phyloP scores from a whole-genome alignment of 441 rosid genomes.

The Theobroma grandiflorum region DNA sequence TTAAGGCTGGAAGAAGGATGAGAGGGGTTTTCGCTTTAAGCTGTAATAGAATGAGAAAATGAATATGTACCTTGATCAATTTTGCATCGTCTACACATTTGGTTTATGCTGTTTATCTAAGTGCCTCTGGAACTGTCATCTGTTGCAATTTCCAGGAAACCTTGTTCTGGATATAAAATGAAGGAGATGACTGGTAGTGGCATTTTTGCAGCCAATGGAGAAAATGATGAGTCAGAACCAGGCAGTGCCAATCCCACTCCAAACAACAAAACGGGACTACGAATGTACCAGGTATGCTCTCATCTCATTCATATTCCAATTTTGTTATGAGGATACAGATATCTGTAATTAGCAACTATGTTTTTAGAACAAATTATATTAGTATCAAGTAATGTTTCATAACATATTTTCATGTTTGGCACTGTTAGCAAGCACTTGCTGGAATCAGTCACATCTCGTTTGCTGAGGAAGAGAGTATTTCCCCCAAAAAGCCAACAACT shows the following conservation, averaged over 20 bases:
- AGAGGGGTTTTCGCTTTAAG: background rate
- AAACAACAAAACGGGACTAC: slow-evolving; percentile 65
- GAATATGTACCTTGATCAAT: background rate
- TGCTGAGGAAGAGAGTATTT: slow-evolving; percentile 72
- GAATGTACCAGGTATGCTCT: slow-evolving; percentile 79
- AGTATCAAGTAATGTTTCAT: slow-evolving; percentile 7
- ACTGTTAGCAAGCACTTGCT: slow-evolving; percentile 73
- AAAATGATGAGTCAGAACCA: slow-evolving; percentile 55
- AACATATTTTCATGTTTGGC: background rate
- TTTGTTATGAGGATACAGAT: background rate
- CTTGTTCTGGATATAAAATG: slow-evolving; percentile 93
- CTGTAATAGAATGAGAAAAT: background rate
- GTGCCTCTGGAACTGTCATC: slow-evolving; percentile 1
- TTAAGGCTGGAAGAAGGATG: background rate
- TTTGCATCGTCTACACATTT: background rate
- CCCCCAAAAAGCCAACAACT: slow-evolving; percentile 75
- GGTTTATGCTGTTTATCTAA: background rate
- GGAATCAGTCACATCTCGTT: slow-evolving; percentile 96
- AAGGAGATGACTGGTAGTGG: slow-evolving; percentile 98
- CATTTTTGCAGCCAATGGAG: slow-evolving; percentile 73
- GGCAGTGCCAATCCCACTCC: slow-evolving; percentile 56
- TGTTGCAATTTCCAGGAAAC: slow-evolving; percentile 62
- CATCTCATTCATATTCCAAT: background rate
- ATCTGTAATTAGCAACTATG: background rate
- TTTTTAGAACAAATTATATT: slow-evolving; percentile 7